Base-by-base conservation (phyloP, 441 rosid genomes). In the Populus hybrid region DNA sequence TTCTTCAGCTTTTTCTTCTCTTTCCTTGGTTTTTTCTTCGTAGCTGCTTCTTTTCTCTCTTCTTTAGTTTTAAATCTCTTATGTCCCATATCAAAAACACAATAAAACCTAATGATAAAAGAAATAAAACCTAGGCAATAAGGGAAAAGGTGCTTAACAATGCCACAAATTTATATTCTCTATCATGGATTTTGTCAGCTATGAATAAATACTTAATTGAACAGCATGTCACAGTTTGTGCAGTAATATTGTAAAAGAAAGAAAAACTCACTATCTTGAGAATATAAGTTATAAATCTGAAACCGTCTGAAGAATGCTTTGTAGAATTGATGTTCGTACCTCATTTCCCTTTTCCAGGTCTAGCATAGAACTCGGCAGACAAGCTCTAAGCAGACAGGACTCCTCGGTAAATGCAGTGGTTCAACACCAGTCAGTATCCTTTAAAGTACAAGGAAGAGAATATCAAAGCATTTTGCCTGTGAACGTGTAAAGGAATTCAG, bases 291-390 rank as follows among this genome's bases (percentile, higher is more conserved):
- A 74, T 7, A 35, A 18, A 14, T 0, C 20, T 28, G n/a, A 23
- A 68, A 45, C 3, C 12, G 29, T 5, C 8, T 33, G 42, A 45
- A 66, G 16, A 50, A 50, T 33, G 3, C 12, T 11, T 74, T 74
- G 36, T 63, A 33, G 63, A 77, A 14, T 56, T 76, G 11, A 63
- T 40, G 56, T 9, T 23, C 71, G 10, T 76, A 59, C 76, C 24
- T 64, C 61, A 42, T 74, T 53, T n/a, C 71, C 53, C 12, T 70
- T 68, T 67, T 64, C 64, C 61, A 69, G n/a, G 72, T 76, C 70
- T 69, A n/a, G 35, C 11, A 38, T 12, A 2, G 20, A 76, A 67
- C 14, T 59, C 29, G 11, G 35, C 76, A 29, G 14, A n/a, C 9
- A n/a, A n/a, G n/a, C n/a, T n/a, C n/a, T n/a, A n/a, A n/a, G n/a